Evolutionary conservation across 192 early-diverging fungal species (phyloP), one percentile per base, ranked within the genome.

Genomic region (Entomortierella parvispora): DNA sequence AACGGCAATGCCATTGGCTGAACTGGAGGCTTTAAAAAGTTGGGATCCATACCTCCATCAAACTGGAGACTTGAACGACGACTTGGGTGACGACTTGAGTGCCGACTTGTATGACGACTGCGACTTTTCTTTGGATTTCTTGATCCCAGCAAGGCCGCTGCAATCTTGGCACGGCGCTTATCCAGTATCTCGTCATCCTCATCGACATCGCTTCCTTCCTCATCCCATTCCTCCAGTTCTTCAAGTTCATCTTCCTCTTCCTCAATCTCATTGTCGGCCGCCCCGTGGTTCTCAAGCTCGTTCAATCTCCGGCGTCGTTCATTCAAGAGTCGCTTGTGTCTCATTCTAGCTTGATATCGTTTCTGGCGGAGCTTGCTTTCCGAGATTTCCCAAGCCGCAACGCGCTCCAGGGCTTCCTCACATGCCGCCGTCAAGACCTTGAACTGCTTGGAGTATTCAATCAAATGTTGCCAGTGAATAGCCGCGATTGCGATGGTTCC

Each of bases 201-300:
- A 0, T 74, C 71, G 25, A 56, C 63, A 0, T 49, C 22, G 26
- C 45, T 59, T 33, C 62, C 63, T 22, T 76, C 72, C 12, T 76
- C 65, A 2, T 62, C 58, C 51, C 64, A 65, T 11, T 58, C 54
- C 11, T 68, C 56, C 32, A 68, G 34, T 23, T 55, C 63, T 15
- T 66, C 71, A 18, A 66, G 29, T 31, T 75, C 70, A 15, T 72
- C 56, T 26, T 64, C 43, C 15, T 66, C 58, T 0, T 74, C 70
- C 3, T 40, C 28, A 7, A 54, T 40, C 22, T 51, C 50, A n/a
- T 61, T 44, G 3, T 29, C 44, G 18, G 46, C n/a, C 3, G 14
- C 18, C 6, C 15, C 37, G 9, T 17, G 59, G 17, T 18, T 45
- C 0, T 8, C 50, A 0, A n/a, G 18, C 14, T 66, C 23, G 4